Evolutionary conservation across 108 stramenopile genomes (phyloP), one percentile per base, ranked within the genome.

Genomic region (Cyclotella baltica): DNA sequence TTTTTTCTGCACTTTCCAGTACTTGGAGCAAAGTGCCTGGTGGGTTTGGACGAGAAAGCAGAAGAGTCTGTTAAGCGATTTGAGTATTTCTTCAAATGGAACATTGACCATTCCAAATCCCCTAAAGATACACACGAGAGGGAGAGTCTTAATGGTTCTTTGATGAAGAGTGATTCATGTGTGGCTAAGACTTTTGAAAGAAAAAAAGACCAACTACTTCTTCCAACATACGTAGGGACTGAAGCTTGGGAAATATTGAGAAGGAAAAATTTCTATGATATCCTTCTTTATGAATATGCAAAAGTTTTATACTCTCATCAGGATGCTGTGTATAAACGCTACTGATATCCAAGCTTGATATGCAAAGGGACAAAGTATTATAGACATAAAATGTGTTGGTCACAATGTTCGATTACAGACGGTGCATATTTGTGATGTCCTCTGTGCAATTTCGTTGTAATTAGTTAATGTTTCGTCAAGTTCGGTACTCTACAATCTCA

Each of bases 71-170:
- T 48, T 48, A 16, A n/a, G n/a, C 47, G 47, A 48, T 48, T 48
- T 48, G 47, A 48, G 18, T n/a, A 48, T n/a, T 48, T 48, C n/a
- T 48, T 48, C 47, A 2, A 48, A 48, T 48, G 47, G 47, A 48
- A 16, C 4, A 48, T n/a, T 16, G n/a, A 6, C 1, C 6, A 2
- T n/a, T 48, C 47, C 18, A n/a, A 48, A n/a, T 48, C 47, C n/a
- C 47, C 47, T 2, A 48, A 48, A n/a, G 2, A 48, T 2, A 48
- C 18, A n/a, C 47, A 4, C 47, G 47, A 2, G n/a, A n/a, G n/a
- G n/a, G n/a, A n/a, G n/a, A n/a, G n/a, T n/a, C n/a, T n/a, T n/a
- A n/a, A n/a, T n/a, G n/a, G n/a, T n/a, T n/a, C n/a, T n/a, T n/a
- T n/a, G n/a, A n/a, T n/a, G n/a, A n/a, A n/a, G n/a, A 48, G 47